These are phyloP conservation scores for Diaporthe ampelina DNA, from an alignment of 2,329 filamentous ascomycete species.

Conservation along the genomic window DNA sequence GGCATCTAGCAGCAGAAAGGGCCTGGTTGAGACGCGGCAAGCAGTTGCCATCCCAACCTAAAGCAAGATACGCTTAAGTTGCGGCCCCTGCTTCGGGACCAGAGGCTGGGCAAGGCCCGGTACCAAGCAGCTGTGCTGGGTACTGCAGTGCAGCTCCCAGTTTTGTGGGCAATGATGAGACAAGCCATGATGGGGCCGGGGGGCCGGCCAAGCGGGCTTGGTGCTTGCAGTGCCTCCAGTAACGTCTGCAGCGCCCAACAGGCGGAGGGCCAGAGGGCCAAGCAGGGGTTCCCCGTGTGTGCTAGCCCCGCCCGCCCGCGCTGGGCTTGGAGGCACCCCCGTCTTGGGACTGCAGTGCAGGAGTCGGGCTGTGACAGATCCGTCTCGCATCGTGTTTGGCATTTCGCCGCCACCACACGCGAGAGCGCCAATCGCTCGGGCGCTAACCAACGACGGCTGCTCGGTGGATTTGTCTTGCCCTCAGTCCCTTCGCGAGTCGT, in stretches of 20 bases:
- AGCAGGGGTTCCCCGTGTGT: slow-evolving; percentile 21
- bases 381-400: slow-evolving; percentile 65
- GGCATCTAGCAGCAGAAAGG: not conserved
- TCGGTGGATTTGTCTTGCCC: not conserved
- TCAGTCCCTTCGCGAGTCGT: not conserved
- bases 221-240: not conserved
- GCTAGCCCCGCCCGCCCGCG: not conserved
- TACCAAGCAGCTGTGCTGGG: not conserved
- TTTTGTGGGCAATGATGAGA: slow-evolving; percentile 31
- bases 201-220: slow-evolving; percentile 10
- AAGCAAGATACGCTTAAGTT: slow-evolving; percentile 31
- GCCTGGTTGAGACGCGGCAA: slow-evolving; percentile 14
- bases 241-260: too few relatives aligned
- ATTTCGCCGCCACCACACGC: slow-evolving; percentile 47
- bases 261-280: not conserved
- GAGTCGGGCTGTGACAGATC: slow-evolving; percentile 59
- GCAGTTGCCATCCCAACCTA: slow-evolving; percentile 39
- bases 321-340: slow-evolving; percentile 3
- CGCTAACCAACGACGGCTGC: slow-evolving; percentile 5
- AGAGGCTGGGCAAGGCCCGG: slow-evolving; percentile 10
- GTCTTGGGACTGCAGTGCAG: slow-evolving; percentile 40
- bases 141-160: not conserved
- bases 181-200: slow-evolving; percentile 32
- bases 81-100: slow-evolving; percentile 21
- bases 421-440: slow-evolving; percentile 32